phyloP scores from a whole-genome alignment of 2,329 filamentous ascomycete species.

The Hansfordia pulvinata region DNA sequence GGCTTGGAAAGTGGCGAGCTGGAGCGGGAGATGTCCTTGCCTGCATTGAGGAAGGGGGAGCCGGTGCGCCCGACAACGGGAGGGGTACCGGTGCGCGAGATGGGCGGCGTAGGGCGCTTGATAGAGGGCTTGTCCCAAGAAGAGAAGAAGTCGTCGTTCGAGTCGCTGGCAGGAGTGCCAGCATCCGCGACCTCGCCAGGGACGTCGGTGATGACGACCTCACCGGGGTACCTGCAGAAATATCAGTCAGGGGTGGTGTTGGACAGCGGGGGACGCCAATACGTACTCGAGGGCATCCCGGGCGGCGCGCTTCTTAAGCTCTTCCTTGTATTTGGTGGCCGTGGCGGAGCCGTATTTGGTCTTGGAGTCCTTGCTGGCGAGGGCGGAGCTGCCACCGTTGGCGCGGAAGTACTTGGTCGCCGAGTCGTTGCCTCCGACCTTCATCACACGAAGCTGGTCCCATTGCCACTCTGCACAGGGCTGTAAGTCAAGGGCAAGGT shows the following conservation, averaged over 20 bases:
- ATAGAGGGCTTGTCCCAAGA: slow-evolving; percentile 98
- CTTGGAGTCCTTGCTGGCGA: slow-evolving; percentile 93
- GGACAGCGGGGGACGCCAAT: neutral
- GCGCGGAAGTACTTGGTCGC: slow-evolving; percentile 97
- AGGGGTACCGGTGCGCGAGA: slow-evolving; percentile 80
- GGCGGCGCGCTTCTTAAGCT: slow-evolving; percentile 74
- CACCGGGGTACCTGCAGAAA: slow-evolving; percentile 55
- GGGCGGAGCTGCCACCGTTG: slow-evolving; percentile 83
- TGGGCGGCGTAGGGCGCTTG: slow-evolving; percentile 87
- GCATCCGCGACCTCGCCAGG: slow-evolving; percentile 46
- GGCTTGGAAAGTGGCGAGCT: slow-evolving; percentile 67
- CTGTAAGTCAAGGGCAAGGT: slow-evolving; percentile 7
- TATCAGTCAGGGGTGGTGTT: slow-evolving; percentile 7
- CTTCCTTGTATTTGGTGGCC: slow-evolving; percentile 97
- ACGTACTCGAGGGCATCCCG: slow-evolving; percentile 73
- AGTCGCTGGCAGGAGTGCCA: slow-evolving; percentile 68
- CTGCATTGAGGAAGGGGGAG: slow-evolving; percentile 81
- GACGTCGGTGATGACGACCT: slow-evolving; percentile 74
- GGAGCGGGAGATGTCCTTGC: slow-evolving; percentile 61
- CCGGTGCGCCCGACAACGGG: slow-evolving; percentile 66
- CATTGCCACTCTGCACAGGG: slow-evolving; percentile 74
- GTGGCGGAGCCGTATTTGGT: slow-evolving; percentile 90
- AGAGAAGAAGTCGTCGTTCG: slow-evolving; percentile 91
- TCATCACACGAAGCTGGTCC: slow-evolving; percentile 95
- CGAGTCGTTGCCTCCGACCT: slow-evolving; percentile 95